A percentile compares a stretch with the other conserved stretches of the same genome.
phyloP scores from a whole-genome alignment of 805 yeast species.

The Saturnispora hagleri region DNA sequence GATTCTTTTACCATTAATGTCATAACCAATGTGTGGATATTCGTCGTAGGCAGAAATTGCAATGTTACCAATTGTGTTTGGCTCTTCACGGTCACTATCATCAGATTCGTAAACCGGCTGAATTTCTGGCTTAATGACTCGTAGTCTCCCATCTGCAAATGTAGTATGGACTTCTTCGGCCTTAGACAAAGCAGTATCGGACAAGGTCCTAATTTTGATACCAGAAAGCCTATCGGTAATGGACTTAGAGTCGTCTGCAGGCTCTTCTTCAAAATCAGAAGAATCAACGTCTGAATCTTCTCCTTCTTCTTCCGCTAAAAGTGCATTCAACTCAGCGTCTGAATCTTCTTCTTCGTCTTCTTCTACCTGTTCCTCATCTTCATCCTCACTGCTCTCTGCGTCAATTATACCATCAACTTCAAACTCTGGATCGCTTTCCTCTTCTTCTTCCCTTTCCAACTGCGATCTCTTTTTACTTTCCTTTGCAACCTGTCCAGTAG shows the following conservation, averaged over 20 bases:
- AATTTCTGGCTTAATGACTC: constrained; percentile 79
- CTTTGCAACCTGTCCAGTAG: constrained; percentile 14
- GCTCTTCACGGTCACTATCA: constrained; percentile 74
- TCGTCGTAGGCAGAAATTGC: constrained; percentile 93
- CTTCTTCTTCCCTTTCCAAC: constrained; percentile 21
- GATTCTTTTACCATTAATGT: constrained; percentile 93
- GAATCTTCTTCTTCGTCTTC: constrained; percentile 35
- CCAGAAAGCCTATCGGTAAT: constrained; percentile 48
- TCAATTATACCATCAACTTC: constrained; percentile 32
- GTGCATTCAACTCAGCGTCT: constrained; percentile 53
- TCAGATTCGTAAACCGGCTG: constrained; percentile 93
- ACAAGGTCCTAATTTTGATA: constrained; percentile 41
- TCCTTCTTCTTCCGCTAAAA: constrained; percentile 38
- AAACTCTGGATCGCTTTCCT: constrained; percentile 21
- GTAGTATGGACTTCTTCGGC: constrained; percentile 33
- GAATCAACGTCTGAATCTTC: constrained; percentile 33
- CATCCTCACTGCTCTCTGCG: constrained; percentile 32
- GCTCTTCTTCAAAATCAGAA: constrained; percentile 39
- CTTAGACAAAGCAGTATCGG: constrained; percentile 30
- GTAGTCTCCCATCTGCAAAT: constrained; percentile 71
- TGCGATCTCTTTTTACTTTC: constrained; percentile 13
- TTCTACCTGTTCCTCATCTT: constrained; percentile 14
- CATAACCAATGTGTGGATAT: constrained; percentile 95
- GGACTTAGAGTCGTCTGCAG: constrained; percentile 32
- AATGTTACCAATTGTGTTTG: constrained; percentile 87